Evolutionary conservation across 1,139 yeast species (phyloP).

Genomic region (Kurtzmaniella quercitrusa): DNA sequence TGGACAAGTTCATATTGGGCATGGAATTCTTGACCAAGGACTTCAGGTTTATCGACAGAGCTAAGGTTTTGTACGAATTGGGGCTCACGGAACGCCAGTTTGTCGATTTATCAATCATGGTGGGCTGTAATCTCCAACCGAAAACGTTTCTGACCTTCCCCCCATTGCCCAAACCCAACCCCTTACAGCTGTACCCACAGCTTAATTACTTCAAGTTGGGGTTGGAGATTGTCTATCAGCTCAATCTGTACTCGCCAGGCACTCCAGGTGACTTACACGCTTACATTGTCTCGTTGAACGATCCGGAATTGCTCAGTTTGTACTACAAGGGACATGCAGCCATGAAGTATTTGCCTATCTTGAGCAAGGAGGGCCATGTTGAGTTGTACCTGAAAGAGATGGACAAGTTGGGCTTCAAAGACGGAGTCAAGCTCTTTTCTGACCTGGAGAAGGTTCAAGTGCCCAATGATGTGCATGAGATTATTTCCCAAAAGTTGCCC

Average conservation of each 20-base stretch:
- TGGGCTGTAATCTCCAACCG: constrained; percentile 78
- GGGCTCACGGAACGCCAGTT: constrained; percentile 61
- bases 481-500: constrained; percentile 82
- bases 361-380: constrained; percentile 65
- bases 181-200: constrained; percentile 40
- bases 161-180: constrained; percentile 44
- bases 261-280: constrained; percentile 28
- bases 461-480: constrained; percentile 79
- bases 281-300: constrained; percentile 34
- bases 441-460: constrained; percentile 21
- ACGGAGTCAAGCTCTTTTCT: constrained; percentile 7
- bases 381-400: constrained; percentile 47
- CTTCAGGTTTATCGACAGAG: constrained; percentile 63
- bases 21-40: constrained; percentile 64
- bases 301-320: constrained; percentile 32
- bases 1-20: constrained; percentile 69
- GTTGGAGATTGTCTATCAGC: constrained; percentile 40
- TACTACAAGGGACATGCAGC: constrained; percentile 40
- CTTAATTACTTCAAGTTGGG: constrained; percentile 41
- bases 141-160: constrained; percentile 55
- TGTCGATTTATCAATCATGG: constrained; percentile 68
- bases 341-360: constrained; percentile 56
- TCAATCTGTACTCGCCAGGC: constrained; percentile 25
- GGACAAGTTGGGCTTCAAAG: constrained; percentile 22
- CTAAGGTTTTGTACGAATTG: constrained; percentile 57